These are phyloP conservation scores for Rhodotorula sp. DNA, from an alignment of 1,284 basidiomycete species.

Conservation along the genomic window DNA sequence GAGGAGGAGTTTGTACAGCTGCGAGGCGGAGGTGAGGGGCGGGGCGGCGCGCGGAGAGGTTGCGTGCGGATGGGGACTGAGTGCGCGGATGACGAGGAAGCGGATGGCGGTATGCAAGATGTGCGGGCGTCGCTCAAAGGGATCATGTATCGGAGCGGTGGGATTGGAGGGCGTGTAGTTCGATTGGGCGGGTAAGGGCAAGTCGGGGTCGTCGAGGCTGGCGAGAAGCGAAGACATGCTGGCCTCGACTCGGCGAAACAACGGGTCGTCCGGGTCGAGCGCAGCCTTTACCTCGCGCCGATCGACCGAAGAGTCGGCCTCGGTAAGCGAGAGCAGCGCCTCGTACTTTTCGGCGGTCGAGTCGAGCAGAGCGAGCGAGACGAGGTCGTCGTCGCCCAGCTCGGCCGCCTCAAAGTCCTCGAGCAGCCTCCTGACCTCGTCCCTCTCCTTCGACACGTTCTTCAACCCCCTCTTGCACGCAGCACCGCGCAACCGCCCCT, in stretches of 20 bases:
- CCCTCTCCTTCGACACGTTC: background rate
- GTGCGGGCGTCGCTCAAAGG: slow-evolving; percentile 21
- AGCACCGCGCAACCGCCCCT: background rate
- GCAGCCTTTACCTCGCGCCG: background rate
- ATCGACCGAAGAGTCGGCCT: background rate
- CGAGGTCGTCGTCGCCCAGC: slow-evolving; percentile 9
- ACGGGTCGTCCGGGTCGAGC: background rate
- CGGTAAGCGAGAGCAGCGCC: background rate
- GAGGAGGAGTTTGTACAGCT: slow-evolving; percentile 30
- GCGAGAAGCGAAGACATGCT: slow-evolving; percentile 19
- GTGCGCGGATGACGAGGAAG: slow-evolving; percentile 29
- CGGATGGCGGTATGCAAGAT: slow-evolving; percentile 34
- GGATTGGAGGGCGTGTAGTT: no score
- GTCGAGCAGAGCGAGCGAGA: slow-evolving; percentile 29
- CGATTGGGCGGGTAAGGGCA: background rate
- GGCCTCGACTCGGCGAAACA: slow-evolving; percentile 12
- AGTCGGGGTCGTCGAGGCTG: background rate
- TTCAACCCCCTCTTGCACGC: background rate
- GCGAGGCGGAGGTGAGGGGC: slow-evolving; percentile 19
- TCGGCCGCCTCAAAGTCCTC: slow-evolving; percentile 12
- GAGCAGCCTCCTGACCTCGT: background rate
- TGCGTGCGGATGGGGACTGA: background rate
- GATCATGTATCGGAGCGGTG: no score
- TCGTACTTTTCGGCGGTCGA: slow-evolving; percentile 11
- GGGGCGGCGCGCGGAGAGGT: background rate